Percentiles rank a stretch among this genome's conserved stretches.
phyloP scores from a whole-genome alignment of 2,329 filamentous ascomycete genomes.

The Neonectria sp. region DNA sequence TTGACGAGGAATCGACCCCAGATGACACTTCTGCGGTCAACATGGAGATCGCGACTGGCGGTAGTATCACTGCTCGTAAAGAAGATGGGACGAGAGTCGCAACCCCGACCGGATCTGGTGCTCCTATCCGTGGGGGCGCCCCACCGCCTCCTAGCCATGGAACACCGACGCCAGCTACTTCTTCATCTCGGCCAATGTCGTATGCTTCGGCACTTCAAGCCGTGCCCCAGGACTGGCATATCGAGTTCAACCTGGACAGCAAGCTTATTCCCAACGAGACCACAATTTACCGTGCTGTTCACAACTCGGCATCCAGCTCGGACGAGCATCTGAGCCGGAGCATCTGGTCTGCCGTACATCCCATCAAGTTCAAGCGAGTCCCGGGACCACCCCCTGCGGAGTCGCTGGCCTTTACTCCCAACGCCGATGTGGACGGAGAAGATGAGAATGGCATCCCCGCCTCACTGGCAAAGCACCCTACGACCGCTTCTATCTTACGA shows the following conservation, averaged over 20 bases:
- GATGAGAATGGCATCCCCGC: conserved; percentile 77
- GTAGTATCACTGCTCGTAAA: conserved; percentile 90
- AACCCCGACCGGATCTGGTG: conserved; percentile 78
- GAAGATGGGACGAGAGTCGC: conserved; percentile 91
- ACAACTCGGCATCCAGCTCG: conserved; percentile 68
- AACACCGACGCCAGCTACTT: conserved; percentile 65
- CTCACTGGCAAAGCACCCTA: conserved; percentile 86
- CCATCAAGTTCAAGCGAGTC: conserved; percentile 92
- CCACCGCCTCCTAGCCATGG: conserved; percentile 57
- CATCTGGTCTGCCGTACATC: conserved; percentile 91
- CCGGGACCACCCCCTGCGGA: conserved; percentile 86
- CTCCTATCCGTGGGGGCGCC: conserved; percentile 59
- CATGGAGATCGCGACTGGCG: conserved; percentile 88
- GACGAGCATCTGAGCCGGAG: conserved; percentile 81
- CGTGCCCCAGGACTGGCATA: conserved; percentile 93
- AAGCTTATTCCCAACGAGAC: conserved; percentile 91
- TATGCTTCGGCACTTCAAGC: conserved; percentile 89
- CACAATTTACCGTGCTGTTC: conserved; percentile 95
- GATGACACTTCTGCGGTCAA: conserved; percentile 88
- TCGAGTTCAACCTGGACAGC: conserved; percentile 91
- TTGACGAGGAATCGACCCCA: conserved; percentile 76
- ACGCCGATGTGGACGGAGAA: conserved; percentile 64
- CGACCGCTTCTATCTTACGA: conserved; percentile 88
- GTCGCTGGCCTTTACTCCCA: conserved; percentile 70
- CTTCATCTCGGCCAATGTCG: conserved; percentile 79